These are phyloP conservation scores for Domatiomyces catenatus DNA, from an alignment of 2,329 filamentous ascomycete species.

Conservation along the genomic window DNA sequence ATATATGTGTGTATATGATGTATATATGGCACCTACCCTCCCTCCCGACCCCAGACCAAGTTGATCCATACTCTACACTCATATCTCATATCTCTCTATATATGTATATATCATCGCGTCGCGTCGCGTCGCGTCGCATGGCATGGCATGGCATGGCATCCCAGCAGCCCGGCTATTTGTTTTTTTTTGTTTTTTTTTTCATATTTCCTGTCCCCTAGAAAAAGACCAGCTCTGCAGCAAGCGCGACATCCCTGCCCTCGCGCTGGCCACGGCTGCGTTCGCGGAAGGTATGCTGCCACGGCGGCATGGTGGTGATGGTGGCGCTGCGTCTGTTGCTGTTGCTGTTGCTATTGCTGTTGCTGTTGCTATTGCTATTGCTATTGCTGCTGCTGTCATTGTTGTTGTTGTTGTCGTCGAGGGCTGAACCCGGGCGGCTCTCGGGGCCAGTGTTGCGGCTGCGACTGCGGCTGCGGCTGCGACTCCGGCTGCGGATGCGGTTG, in stretches of 20 bases:
- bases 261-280: background rate
- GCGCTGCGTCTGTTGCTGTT: background rate
- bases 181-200: too few relatives aligned
- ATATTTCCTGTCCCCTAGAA: constrained; percentile 3
- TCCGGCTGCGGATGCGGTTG: constrained; percentile 8
- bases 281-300: constrained; percentile 12
- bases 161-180: too few relatives aligned
- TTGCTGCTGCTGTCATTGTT: background rate
- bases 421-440: constrained; percentile 5
- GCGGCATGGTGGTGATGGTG: background rate
- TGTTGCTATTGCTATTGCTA: background rate
- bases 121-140: too few relatives aligned
- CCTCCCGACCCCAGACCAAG: too few relatives aligned
- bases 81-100: too few relatives aligned
- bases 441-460: constrained; percentile 11
- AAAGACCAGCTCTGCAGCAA: constrained; percentile 19
- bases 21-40: too few relatives aligned
- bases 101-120: too few relatives aligned
- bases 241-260: constrained; percentile 16
- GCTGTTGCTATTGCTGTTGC: background rate
- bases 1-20: too few relatives aligned
- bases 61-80: too few relatives aligned
- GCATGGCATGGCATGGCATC: too few relatives aligned
- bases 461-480: constrained; percentile 4
- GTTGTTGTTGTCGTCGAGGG: background rate